phyloP scores from a whole-genome alignment of 257 asterid genomes.

The Jacaranda copaia region DNA sequence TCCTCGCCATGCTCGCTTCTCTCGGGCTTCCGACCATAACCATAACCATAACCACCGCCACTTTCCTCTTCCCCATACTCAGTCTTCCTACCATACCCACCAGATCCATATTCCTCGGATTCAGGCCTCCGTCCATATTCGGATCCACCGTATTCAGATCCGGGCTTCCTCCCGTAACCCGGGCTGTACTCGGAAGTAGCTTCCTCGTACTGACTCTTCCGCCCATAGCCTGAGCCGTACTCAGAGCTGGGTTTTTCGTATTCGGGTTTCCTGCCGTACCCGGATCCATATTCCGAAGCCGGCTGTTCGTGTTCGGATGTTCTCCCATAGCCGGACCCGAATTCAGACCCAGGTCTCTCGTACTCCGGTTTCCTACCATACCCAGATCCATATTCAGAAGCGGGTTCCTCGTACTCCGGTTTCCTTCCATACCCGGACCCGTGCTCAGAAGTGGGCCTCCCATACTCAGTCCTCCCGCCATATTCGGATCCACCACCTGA shows the following conservation, averaged over 20 bases:
- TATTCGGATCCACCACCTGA: constrained; percentile 36
- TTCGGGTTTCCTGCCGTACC: constrained; percentile 43
- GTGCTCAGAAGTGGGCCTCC: constrained; percentile 14
- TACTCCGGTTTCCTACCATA: constrained; percentile 40
- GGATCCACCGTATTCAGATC: constrained; percentile 40
- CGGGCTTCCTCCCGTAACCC: constrained; percentile 44
- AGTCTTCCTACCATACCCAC: constrained; percentile 41
- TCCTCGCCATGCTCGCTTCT: constrained; percentile 42
- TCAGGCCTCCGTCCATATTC: constrained; percentile 45
- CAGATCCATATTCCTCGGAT: constrained; percentile 43
- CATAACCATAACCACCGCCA: constrained; percentile 22
- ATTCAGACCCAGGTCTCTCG: constrained; percentile 36
- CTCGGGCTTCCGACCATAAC: constrained; percentile 44
- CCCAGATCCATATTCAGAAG: constrained; percentile 45
- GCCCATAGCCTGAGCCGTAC: constrained; percentile 46
- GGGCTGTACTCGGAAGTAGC: constrained; percentile 40
- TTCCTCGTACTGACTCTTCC: constrained; percentile 37
- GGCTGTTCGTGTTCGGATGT: constrained; percentile 28
- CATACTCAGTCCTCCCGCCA: constrained; percentile 39
- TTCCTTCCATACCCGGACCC: constrained; percentile 34
- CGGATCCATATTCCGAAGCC: constrained; percentile 41
- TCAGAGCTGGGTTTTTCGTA: constrained; percentile 39
- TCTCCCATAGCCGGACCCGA: constrained; percentile 55
- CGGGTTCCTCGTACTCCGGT: constrained; percentile 30
- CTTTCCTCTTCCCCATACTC: constrained; percentile 41